These are phyloP conservation scores for Diaporthe batatas DNA, from an alignment of 2,329 filamentous ascomycete species.

Conservation along the genomic window DNA sequence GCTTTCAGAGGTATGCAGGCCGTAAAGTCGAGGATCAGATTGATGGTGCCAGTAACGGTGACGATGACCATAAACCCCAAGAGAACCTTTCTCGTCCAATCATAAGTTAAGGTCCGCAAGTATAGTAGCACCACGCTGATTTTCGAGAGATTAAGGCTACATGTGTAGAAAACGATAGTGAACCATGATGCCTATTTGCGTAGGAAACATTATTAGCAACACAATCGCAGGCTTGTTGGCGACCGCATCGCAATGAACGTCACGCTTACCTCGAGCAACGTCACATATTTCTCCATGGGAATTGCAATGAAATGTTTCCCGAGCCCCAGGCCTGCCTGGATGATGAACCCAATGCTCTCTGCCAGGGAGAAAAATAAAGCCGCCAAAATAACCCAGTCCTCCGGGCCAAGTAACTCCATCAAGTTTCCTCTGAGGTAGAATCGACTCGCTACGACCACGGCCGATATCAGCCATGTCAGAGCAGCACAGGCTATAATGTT, in stretches of 20 bases:
- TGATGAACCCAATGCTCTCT: slow-evolving; percentile 33
- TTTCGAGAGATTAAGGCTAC: slow-evolving; percentile 46
- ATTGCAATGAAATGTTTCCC: slow-evolving; percentile 30
- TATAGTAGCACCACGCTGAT: slow-evolving; percentile 48
- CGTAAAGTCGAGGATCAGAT: slow-evolving; percentile 42
- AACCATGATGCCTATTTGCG: slow-evolving; percentile 41
- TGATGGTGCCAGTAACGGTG: slow-evolving; percentile 40
- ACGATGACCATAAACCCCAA: slow-evolving; percentile 43
- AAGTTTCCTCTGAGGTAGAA: slow-evolving; percentile 50
- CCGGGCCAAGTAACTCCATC: slow-evolving; percentile 51
- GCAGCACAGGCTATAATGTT: slow-evolving; percentile 40
- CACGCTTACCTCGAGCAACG: slow-evolving; percentile 29
- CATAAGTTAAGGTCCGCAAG: slow-evolving; percentile 46
- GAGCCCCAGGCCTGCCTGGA: slow-evolving; percentile 29
- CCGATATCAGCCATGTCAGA: slow-evolving; percentile 45
- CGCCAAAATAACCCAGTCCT: slow-evolving; percentile 52
- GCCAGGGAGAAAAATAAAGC: slow-evolving; percentile 46
- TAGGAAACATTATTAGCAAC: not conserved
- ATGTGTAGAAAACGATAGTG: slow-evolving; percentile 44
- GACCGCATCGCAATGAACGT: not conserved
- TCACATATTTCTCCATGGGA: not conserved
- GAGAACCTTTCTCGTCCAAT: slow-evolving; percentile 45
- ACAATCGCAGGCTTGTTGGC: not conserved
- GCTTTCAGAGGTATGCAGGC: slow-evolving; percentile 45
- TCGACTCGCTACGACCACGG: slow-evolving; percentile 48